Base-by-base conservation (phyloP, 768 basidiomycete species). In the Coprinopsis cinerea region DNA sequence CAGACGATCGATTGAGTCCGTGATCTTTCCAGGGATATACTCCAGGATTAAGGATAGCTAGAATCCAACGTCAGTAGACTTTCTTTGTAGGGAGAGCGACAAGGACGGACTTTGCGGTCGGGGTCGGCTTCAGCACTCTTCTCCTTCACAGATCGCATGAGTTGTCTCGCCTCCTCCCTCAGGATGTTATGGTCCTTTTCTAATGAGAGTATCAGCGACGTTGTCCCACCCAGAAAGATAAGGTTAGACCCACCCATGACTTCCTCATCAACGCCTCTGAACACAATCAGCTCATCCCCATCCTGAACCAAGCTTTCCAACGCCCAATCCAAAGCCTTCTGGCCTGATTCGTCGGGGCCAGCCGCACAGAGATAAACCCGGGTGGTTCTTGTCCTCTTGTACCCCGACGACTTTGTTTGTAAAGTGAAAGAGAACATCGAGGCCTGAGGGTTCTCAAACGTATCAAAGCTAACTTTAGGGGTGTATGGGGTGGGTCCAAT, bases 211-310 rank as follows among this genome's bases (percentile, higher is more conserved):
- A 47, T 23, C 22, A 35, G 39, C 22, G 28, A 48, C 23, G 18
- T 25, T 25, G 36, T 32, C 28, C 25, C 37, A 27, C 42, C 18
- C 3, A 27, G 20, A 35, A 43, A 11, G 11, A 37, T 27, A 23
- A 3, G 43, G 10, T 42, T 35, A 30, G 25, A 61, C 80, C 27
- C 53, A 91, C 90, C 85, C 23, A 91, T 68, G 27, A 85, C 88
- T 28, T 92, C 93, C 53, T 88, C 79, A 54, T 95, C 92, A 13
- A 95, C 79, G 0, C 95, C 95, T 30, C 95, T 73, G 50, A 90
- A 88, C 7, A 97, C 86, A 49, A 99, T 83, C 18, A 98, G 69
- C 67, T 98, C 95, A 62, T 98, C 95, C 1, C 90, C 89, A 49
- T 90, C 87, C 64, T 89, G 85, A 6, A 85, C 81, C 10, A 99